Evolutionary conservation across 805 yeast genomes (phyloP).

Genomic region (Kuraishia ogatae): DNA sequence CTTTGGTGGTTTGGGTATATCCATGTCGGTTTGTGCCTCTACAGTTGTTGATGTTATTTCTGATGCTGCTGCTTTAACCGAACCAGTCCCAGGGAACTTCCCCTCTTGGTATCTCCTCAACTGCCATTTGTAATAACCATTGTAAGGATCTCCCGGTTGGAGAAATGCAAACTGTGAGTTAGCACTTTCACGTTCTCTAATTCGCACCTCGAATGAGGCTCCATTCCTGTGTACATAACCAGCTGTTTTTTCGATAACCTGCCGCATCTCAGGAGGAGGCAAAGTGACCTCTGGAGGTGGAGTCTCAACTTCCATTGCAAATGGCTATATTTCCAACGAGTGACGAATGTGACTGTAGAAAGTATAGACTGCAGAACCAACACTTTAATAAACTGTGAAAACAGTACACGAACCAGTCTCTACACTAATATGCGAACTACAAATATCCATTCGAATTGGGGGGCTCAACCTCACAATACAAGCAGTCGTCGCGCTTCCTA

Average conservation of each 20-base stretch:
- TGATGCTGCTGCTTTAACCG: not conserved
- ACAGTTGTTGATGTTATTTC: not conserved
- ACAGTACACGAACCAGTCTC: not conserved
- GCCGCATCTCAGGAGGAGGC: conserved; percentile 44
- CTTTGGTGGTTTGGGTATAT: conserved; percentile 14
- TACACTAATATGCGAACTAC: too few species aligned
- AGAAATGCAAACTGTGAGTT: conserved; percentile 60
- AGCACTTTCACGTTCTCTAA: conserved; percentile 34
- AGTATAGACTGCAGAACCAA: too few species aligned
- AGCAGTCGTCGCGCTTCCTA: not conserved
- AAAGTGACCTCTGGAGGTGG: conserved; percentile 33
- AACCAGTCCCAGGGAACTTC: conserved; percentile 1
- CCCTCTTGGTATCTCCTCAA: conserved; percentile 16
- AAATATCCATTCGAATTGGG: too few species aligned
- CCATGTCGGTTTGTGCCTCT: conserved; percentile 7
- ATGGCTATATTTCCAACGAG: not conserved
- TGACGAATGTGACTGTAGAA: too few species aligned
- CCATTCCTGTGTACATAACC: conserved; percentile 67
- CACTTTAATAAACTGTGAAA: not conserved
- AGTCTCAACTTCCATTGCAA: not conserved
- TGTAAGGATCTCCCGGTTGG: conserved; percentile 39
- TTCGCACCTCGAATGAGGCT: conserved; percentile 47
- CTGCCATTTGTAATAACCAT: conserved; percentile 47
- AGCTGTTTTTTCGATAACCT: conserved; percentile 63
- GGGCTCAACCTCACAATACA: too few species aligned